Conservation (phyloP, 768 basidiomycete species). For the Collybia mongolica region DNA sequence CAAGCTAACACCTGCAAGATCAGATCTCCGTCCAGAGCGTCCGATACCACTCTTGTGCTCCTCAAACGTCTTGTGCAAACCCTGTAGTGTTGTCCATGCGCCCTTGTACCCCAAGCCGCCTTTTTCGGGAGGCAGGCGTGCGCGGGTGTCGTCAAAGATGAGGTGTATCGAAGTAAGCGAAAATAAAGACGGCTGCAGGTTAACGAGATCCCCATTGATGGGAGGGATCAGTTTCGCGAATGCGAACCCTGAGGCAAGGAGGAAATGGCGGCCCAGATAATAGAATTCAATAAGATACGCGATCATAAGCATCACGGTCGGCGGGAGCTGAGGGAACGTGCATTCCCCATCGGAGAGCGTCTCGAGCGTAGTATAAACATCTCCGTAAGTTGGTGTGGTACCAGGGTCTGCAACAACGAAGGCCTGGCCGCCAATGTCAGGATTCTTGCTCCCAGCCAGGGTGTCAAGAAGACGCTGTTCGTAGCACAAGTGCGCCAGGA, state of each 20-base stretch:
- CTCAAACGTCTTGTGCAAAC: constrained; percentile 52
- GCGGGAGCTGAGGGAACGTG: constrained; percentile 52
- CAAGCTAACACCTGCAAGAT: constrained; percentile 45
- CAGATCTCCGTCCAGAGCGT: constrained; percentile 36
- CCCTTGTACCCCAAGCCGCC: constrained; percentile 67
- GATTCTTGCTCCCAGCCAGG: constrained; percentile 27
- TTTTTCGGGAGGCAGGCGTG: constrained; percentile 48
- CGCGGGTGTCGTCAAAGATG: constrained; percentile 66
- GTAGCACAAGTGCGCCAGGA: constrained; percentile 69
- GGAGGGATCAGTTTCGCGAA: constrained; percentile 41
- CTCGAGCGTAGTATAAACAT: constrained; percentile 54
- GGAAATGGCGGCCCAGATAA: constrained; percentile 44
- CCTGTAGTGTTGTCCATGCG: constrained; percentile 56
- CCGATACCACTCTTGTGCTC: constrained; percentile 42
- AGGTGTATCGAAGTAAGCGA: constrained; percentile 51
- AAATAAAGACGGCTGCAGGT: constrained; percentile 61
- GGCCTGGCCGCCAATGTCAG: constrained; percentile 73
- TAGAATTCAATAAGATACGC: constrained; percentile 57
- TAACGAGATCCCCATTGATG: constrained; percentile 47
- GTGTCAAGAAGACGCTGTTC: constrained; percentile 68
- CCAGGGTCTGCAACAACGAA: constrained; percentile 70
- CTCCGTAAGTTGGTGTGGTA: constrained; percentile 59
- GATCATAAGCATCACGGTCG: constrained; percentile 65
- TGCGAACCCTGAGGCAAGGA: constrained; percentile 27
- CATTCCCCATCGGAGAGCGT: constrained; percentile 59